Evolutionary conservation across 306 rosid species (phyloP).

Genomic region (Lupinus albus): DNA sequence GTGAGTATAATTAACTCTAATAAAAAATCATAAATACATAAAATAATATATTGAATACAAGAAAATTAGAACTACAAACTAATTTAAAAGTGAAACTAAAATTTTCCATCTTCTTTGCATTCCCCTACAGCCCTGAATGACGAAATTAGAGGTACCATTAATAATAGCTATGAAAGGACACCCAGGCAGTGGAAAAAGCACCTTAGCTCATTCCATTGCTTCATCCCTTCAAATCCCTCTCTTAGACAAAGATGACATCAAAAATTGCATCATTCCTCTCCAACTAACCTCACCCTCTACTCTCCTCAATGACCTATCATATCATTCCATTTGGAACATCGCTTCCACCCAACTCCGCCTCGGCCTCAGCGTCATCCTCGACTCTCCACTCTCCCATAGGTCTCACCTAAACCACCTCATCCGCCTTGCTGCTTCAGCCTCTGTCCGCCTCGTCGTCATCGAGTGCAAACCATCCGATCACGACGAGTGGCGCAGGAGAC

Average conservation of each 20-base stretch:
- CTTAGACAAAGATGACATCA: constrained; percentile 66
- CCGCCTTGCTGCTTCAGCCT: constrained; percentile 15
- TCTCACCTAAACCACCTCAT: constrained; percentile 59
- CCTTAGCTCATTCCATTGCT: constrained; percentile 56
- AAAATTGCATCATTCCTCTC: constrained; percentile 50
- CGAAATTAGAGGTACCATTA: too few species aligned
- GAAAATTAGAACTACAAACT: too few species aligned
- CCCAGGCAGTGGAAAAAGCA: constrained; percentile 66
- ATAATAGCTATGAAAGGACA: constrained; percentile 79
- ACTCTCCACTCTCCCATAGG: constrained; percentile 70
- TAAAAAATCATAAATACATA: too few species aligned
- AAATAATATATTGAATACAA: too few species aligned
- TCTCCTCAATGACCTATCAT: constrained; percentile 72
- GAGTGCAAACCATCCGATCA: constrained; percentile 60
- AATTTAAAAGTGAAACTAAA: too few species aligned
- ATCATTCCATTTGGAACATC: constrained; percentile 50
- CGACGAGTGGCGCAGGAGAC: constrained; percentile 58
- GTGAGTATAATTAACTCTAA: too few species aligned
- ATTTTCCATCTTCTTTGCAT: too few species aligned
- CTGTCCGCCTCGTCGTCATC: constrained; percentile 46
- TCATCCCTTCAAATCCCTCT: constrained; percentile 55
- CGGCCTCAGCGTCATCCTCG: constrained; percentile 66
- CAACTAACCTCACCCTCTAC: constrained; percentile 38
- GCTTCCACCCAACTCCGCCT: constrained; percentile 62
- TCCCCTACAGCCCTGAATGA: too few species aligned